phyloP scores from a whole-genome alignment of 306 rosid genomes.

The Castanopsis chinensis region DNA sequence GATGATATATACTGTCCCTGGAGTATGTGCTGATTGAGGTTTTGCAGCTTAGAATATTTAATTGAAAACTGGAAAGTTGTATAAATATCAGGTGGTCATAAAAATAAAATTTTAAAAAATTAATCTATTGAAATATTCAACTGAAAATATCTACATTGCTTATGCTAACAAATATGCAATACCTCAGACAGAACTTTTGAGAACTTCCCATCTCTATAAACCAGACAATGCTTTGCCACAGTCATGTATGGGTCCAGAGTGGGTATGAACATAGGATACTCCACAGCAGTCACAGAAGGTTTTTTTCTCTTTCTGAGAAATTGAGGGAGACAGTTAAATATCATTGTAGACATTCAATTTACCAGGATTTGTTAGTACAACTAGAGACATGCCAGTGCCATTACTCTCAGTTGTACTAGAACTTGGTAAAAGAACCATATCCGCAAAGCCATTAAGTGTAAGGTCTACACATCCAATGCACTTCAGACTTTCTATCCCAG shows the following conservation, averaged over 20 bases:
- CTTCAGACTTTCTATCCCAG: slow-evolving; percentile 67
- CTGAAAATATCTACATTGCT: not conserved
- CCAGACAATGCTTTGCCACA: slow-evolving; percentile 52
- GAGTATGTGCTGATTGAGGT: not conserved
- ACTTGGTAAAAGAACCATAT: too few species aligned
- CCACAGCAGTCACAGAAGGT: slow-evolving; percentile 37
- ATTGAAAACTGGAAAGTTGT: not conserved
- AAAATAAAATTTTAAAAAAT: not conserved
- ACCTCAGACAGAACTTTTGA: slow-evolving; percentile 60
- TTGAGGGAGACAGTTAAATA: slow-evolving; percentile 48
- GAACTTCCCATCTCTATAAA: slow-evolving; percentile 42
- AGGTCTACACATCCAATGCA: slow-evolving; percentile 56
- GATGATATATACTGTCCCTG: not conserved
- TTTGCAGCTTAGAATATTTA: slow-evolving; percentile 3
- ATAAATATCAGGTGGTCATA: not conserved
- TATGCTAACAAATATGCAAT: slow-evolving; percentile 20
- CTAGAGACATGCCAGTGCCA: too few species aligned
- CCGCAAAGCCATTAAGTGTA: too few species aligned
- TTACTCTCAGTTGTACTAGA: too few species aligned
- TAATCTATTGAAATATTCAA: slow-evolving; percentile 11
- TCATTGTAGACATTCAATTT: slow-evolving; percentile 59
- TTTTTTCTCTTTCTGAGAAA: slow-evolving; percentile 48
- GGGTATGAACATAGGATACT: slow-evolving; percentile 59
- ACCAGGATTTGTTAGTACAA: slow-evolving; percentile 88
- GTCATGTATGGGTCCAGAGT: slow-evolving; percentile 67